Evolutionary conservation across 345 rosid genomes (phyloP).

Genomic region (Corymbia maculata): DNA sequence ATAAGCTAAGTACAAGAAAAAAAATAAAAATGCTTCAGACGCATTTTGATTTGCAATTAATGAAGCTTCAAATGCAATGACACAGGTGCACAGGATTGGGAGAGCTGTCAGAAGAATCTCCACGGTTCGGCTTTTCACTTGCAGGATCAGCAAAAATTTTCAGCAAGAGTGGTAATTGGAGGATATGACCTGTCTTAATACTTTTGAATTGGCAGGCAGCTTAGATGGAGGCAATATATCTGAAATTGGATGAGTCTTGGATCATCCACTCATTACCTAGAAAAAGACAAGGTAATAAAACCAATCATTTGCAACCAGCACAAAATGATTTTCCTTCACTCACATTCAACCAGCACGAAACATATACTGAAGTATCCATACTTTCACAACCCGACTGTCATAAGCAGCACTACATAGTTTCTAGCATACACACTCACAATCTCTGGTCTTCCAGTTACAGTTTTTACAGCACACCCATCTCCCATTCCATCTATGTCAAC

Average conservation of each 20-base stretch:
- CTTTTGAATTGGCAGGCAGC: not conserved
- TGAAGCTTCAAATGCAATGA: not conserved
- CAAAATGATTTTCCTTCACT: not conserved
- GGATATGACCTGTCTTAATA: not conserved
- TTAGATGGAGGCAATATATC: not conserved
- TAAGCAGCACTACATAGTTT: not conserved
- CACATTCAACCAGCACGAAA: not conserved
- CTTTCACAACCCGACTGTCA: not conserved
- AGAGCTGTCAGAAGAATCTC: not conserved
- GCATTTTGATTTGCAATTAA: not conserved
- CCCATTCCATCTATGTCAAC: not conserved
- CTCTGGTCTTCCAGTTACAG: not conserved
- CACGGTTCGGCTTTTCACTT: not conserved
- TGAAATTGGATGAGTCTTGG: not conserved
- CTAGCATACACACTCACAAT: not conserved
- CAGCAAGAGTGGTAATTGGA: not conserved
- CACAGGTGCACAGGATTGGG: not conserved
- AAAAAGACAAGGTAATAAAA: not conserved
- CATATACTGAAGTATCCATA: not conserved
- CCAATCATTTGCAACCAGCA: not conserved
- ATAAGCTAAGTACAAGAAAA: not conserved
- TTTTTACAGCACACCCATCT: not conserved
- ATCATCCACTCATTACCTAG: not conserved
- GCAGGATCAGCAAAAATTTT: not conserved
- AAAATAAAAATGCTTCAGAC: not conserved